Evolutionary conservation across 2,329 filamentous ascomycete species (phyloP).

Genomic region (Emmonsiellopsis sp.): DNA sequence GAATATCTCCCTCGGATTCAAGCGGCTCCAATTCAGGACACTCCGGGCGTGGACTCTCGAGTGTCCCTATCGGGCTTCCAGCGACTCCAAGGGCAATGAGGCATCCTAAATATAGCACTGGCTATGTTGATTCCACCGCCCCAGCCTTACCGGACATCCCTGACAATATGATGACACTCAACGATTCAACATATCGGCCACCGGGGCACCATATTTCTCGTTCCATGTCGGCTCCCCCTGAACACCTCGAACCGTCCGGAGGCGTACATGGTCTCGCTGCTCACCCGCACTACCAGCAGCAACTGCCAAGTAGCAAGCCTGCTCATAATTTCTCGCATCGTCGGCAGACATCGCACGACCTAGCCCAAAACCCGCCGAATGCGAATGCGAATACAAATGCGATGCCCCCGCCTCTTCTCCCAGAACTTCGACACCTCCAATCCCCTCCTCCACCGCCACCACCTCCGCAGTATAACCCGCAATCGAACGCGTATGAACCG

Average conservation of each 20-base stretch:
- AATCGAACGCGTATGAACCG: constrained; percentile 10
- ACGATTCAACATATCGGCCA: constrained; percentile 29
- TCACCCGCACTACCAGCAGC: constrained; percentile 33
- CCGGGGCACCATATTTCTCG: constrained; percentile 28
- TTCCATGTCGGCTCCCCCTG: constrained; percentile 29
- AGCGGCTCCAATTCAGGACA: constrained; percentile 32
- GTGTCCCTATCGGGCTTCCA: constrained; percentile 62
- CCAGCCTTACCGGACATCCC: constrained; percentile 51
- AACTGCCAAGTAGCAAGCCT: constrained; percentile 31
- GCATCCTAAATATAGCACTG: constrained; percentile 56
- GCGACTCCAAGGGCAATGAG: constrained; percentile 88
- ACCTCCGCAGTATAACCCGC: constrained; percentile 11
- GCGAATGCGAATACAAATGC: constrained; percentile 5
- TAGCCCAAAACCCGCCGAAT: constrained; percentile 5
- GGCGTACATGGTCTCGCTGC: constrained; percentile 28
- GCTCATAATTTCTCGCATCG: constrained; percentile 21
- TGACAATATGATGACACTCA: constrained; percentile 30
- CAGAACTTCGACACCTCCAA: constrained; percentile 53
- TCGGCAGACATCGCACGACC: constrained; percentile 21
- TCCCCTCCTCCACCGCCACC: constrained; percentile 45
- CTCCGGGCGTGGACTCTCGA: constrained; percentile 39
- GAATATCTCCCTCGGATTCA: constrained; percentile 30
- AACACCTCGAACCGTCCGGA: constrained; percentile 24
- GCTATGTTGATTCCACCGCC: constrained; percentile 36
- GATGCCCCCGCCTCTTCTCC: constrained; percentile 42